These are phyloP conservation scores for Lipomyces anomalus DNA, from an alignment of 805 yeast species.

Conservation along the genomic window DNA sequence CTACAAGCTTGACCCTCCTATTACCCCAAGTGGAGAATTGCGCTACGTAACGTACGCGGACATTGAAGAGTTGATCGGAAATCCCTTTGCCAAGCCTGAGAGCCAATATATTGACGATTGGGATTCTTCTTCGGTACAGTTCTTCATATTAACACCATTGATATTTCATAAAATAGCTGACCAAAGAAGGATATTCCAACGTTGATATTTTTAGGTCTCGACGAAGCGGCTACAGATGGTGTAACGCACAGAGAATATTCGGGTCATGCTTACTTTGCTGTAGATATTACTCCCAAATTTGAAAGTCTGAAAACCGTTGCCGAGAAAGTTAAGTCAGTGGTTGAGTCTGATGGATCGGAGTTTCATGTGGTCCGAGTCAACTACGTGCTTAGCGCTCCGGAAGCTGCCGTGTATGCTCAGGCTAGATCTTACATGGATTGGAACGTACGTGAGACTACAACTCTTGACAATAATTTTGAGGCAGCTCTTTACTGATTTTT, in stretches of 20 bases:
- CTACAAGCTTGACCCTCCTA: slow-evolving; percentile 26
- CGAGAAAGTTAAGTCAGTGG: slow-evolving; percentile 7
- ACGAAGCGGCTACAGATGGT: slow-evolving; percentile 29
- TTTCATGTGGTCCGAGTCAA: slow-evolving; percentile 10
- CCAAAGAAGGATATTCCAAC: slow-evolving; percentile 2
- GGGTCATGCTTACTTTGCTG: slow-evolving; percentile 40
- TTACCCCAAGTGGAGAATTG: slow-evolving; percentile 23
- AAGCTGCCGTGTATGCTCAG: slow-evolving; percentile 70
- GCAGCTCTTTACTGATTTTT: too few species aligned
- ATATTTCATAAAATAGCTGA: too few species aligned
- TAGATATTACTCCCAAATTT: slow-evolving; percentile 29
- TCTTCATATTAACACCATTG: slow-evolving; percentile 25
- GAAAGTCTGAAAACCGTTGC: slow-evolving; percentile 1
- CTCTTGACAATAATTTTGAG: too few species aligned
- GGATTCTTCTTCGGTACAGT: slow-evolving; percentile 32
- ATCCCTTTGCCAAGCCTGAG: slow-evolving; percentile 31
- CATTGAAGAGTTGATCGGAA: slow-evolving; percentile 32
- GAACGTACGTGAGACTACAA: slow-evolving; percentile 38
- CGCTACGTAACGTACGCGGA: slow-evolving; percentile 35
- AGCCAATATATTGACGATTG: slow-evolving; percentile 33
- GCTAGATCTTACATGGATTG: slow-evolving; percentile 83
- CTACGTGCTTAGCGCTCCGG: slow-evolving; percentile 29
- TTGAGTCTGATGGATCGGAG: slow-evolving; percentile 10
- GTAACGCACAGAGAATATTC: slow-evolving; percentile 25
- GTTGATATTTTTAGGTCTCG: slow-evolving; percentile 47